Base-by-base conservation (phyloP, 1,284 basidiomycete genomes). In the Tilletia caries region DNA sequence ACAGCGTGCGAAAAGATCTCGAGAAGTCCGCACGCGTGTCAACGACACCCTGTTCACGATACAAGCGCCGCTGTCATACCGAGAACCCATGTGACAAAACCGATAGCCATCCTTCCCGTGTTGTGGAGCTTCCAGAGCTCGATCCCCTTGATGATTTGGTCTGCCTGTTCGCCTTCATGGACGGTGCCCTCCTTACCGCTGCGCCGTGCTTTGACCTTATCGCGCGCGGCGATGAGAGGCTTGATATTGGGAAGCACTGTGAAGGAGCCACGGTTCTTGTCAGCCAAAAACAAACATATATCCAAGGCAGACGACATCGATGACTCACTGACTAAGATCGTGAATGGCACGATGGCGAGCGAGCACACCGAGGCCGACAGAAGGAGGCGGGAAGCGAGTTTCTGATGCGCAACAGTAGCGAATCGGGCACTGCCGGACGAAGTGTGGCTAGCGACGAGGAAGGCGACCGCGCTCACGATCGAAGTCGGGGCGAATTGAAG, bases 51-150 rank as follows among this genome's bases (percentile, higher is more conserved):
- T n/a, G n/a, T n/a, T 50, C 48, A 50, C 1, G 48, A 20, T n/a
- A 50, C 20, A 18, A 50, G 23, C 20, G 58, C 33, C 3, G 32
- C 58, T 3, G 12, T 29, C 4, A 29, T 20, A 18, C 58, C 58
- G 32, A 62, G 58, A 33, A 29, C 33, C 58, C 27, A 33, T 8
- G 58, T 13, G 33, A 37, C 33, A 18, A 62, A 62, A 2, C 32
- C 58, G 33, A 62, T 33, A 6, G 58, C 12, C 58, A 62, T 62
- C 12, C 58, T 10, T 3, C 29, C 58, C 18, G 20, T 25, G 29
- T 62, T 62, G 10, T 62, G 58, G 20, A 29, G 13, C 58, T 62
- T 33, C 58, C 58, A 62, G 58, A 62, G 20, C 32, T 62, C 27
- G 15, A 62, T 62, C 5, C 58, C 32, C 29, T 62, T 29, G 18